These are phyloP conservation scores for Aspergillus cejpii DNA, from an alignment of 2,329 filamentous ascomycete species.

Conservation along the genomic window DNA sequence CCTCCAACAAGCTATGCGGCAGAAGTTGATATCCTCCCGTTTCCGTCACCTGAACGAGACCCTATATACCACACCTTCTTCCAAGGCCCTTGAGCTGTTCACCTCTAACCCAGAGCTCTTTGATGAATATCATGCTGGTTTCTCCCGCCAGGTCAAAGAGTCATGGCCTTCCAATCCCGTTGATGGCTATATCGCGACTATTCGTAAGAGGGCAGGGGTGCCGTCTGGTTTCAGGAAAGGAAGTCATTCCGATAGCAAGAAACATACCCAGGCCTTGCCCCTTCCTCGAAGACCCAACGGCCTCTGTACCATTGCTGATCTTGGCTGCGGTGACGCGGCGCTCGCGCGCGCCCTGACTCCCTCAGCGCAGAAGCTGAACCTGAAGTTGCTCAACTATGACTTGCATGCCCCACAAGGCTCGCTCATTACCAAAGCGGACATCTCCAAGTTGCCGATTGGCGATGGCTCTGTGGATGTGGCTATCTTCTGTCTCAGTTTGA, in stretches of 20 bases:
- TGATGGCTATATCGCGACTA: constrained; percentile 69
- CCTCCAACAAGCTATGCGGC: constrained; percentile 86
- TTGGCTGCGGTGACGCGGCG: constrained; percentile 88
- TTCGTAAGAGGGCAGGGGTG: constrained; percentile 60
- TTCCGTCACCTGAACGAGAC: constrained; percentile 98
- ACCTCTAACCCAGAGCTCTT: constrained; percentile 84
- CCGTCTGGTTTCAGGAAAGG: constrained; percentile 36
- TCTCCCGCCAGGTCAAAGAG: constrained; percentile 83
- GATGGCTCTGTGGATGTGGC: constrained; percentile 75
- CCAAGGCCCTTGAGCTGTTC: constrained; percentile 77
- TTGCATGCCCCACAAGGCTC: constrained; percentile 64
- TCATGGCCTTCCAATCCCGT: constrained; percentile 96
- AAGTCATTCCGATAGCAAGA: constrained; percentile 31
- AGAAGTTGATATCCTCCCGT: constrained; percentile 87
- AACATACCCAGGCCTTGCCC: constrained; percentile 32
- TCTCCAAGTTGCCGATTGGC: constrained; percentile 69
- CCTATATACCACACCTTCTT: constrained; percentile 85
- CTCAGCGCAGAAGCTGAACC: constrained; percentile 58
- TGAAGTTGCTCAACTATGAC: constrained; percentile 79
- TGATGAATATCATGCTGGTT: constrained; percentile 90
- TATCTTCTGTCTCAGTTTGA: constrained; percentile 91
- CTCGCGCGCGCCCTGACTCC: constrained; percentile 61
- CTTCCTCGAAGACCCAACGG: constrained; percentile 65
- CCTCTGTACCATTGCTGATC: constrained; percentile 72
- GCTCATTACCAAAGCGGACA: constrained; percentile 81